Percentiles rank a stretch among this genome's conserved stretches.
Conservation (phyloP, 441 rosid species). For the Syzygium syzygioides region DNA sequence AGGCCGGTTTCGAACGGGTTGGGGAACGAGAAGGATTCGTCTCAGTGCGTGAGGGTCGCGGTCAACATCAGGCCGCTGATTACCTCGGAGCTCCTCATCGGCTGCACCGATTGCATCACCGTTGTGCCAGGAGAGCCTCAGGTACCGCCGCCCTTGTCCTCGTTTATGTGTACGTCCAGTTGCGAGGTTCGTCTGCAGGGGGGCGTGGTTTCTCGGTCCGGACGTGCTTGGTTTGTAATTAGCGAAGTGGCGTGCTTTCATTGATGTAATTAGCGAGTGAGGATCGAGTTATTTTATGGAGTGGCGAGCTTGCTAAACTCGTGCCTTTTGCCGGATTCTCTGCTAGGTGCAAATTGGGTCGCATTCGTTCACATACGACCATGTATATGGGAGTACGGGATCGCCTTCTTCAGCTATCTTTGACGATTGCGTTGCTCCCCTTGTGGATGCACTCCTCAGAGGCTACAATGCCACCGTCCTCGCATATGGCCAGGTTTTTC, state of each 20-base stretch:
- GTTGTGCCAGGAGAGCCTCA: slow-evolving; percentile 82
- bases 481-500: slow-evolving; percentile 87
- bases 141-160: slow-evolving; percentile 29
- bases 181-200: neutral
- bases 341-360: slow-evolving; percentile 81
- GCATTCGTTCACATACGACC: slow-evolving; percentile 79
- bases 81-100: slow-evolving; percentile 78
- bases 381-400: slow-evolving; percentile 52
- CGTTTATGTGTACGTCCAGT: neutral
- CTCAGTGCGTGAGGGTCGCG: slow-evolving; percentile 70
- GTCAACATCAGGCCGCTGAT: slow-evolving; percentile 85
- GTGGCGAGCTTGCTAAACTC: neutral
- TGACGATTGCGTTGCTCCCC: slow-evolving; percentile 74
- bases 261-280: neutral
- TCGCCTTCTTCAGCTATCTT: slow-evolving; percentile 43
- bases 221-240: neutral
- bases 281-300: neutral
- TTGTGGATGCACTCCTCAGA: slow-evolving; percentile 71
- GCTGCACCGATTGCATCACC: slow-evolving; percentile 86
- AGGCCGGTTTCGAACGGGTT: neutral
- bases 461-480: slow-evolving; percentile 96
- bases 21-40: slow-evolving; percentile 9
- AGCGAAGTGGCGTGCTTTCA: neutral
- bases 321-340: neutral
- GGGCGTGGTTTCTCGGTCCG: neutral